Evolutionary conservation across 352 stramenopile genomes (phyloP), one percentile per base, ranked within the genome.

Genomic region (Peronospora destructor): DNA sequence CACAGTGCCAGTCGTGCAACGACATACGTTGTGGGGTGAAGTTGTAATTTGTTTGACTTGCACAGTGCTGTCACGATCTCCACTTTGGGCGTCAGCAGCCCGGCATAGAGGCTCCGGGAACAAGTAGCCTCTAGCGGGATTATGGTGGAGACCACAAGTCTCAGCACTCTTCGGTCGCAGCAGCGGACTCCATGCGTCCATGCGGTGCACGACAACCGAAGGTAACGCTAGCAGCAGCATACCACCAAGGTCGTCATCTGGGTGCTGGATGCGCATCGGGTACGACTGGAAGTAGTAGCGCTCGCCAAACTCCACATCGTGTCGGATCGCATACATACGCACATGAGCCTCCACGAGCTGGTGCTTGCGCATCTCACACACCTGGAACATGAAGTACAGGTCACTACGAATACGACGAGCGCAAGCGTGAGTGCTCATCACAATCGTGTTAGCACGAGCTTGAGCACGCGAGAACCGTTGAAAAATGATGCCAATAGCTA

Each of bases 401-500:
- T 94, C 61, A 17, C 89, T 90, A 23, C 86, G 70, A 17, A 98
- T 82, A 41, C 84, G 75, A 26, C 87, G 82, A 48, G 98, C 74
- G 12, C 94, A 75, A 3, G 94, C 92, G 46, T 91, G 88, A 37
- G 96, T 89, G 56, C 82, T 97, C 61, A 98, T 90, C 0, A 97
- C 69, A 57, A 98, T 96, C 8, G 91, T 98, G 53, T 87, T 92
- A 43, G 91, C 86, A 30, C 95, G 82, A 19, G 78, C 72, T 51
- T 96, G 81, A 9, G 89, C 93, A 3, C 91, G 73, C 33, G 90
- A 94, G 43, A 98, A 88, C 21, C 93, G 73, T 56, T 95, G 85
- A 65, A 98, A 98, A 46, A 98, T 78, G 19, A 98, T 69, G 37
- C 95, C 95, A 53, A 98, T 96, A 2, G 88, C 76, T 16, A 98